A percentile compares a stretch with the other conserved stretches of the same genome.
Evolutionary conservation across 2,329 filamentous ascomycete genomes (phyloP).

Genomic region (Exophiala phaeomuriformis): DNA sequence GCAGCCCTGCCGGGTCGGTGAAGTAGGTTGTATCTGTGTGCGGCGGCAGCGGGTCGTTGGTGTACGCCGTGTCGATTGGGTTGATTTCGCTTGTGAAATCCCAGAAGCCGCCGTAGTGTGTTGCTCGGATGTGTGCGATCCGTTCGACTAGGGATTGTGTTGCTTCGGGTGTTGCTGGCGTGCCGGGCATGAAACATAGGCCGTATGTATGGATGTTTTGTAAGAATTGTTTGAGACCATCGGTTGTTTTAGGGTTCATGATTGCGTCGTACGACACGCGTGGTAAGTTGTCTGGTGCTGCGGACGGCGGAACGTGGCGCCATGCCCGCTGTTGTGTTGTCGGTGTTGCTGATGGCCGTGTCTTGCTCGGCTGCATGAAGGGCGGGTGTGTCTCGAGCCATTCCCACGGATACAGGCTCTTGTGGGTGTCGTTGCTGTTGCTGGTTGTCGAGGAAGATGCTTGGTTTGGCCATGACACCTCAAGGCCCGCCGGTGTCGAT

Average conservation of each 20-base stretch:
- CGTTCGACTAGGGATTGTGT: slow-evolving; percentile 69
- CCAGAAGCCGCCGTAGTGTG: slow-evolving; percentile 82
- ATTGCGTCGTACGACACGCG: slow-evolving; percentile 53
- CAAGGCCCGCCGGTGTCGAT: slow-evolving; percentile 15
- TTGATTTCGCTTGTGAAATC: slow-evolving; percentile 87
- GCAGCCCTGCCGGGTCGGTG: slow-evolving; percentile 80
- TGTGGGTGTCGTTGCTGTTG: slow-evolving; percentile 42
- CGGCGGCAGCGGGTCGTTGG: slow-evolving; percentile 68
- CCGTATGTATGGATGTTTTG: slow-evolving; percentile 22
- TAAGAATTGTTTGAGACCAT: slow-evolving; percentile 18
- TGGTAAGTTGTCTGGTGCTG: slow-evolving; percentile 6
- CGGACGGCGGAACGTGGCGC: slow-evolving; percentile 12
- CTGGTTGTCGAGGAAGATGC: not conserved
- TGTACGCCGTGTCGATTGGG: slow-evolving; percentile 86
- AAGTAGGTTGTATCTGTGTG: slow-evolving; percentile 98
- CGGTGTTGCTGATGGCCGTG: not conserved
- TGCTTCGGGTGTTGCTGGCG: slow-evolving; percentile 47
- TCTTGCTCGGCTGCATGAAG: slow-evolving; percentile 28
- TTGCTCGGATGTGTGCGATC: slow-evolving; percentile 80
- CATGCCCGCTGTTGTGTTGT: slow-evolving; percentile 9
- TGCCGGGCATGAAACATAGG: slow-evolving; percentile 23
- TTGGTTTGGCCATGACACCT: slow-evolving; percentile 12
- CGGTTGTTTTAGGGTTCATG: slow-evolving; percentile 44
- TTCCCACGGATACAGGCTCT: slow-evolving; percentile 58
- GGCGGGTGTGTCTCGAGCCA: slow-evolving; percentile 50